Conservation (phyloP, 116 monocot species). For the Cymodocea nodosa region DNA sequence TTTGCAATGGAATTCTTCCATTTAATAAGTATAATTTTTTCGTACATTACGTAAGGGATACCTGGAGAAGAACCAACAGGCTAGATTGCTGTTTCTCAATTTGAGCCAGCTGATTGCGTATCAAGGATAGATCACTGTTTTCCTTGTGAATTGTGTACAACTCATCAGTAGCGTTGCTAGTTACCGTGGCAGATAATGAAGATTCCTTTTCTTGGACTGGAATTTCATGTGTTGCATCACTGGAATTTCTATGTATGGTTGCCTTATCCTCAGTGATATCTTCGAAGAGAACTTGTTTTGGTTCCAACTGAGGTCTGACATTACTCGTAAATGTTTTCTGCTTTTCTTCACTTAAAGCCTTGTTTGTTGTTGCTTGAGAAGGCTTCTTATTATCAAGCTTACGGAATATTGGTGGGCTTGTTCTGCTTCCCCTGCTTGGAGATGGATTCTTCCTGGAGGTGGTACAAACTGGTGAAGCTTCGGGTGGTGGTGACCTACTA, state of each 20-base stretch:
- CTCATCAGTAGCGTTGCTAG: conserved; percentile 17
- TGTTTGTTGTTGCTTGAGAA: conserved; percentile 14
- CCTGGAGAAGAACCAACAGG: conserved; percentile 88
- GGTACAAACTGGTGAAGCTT: conserved; percentile 24
- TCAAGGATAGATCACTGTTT: conserved; percentile 41
- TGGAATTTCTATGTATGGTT: conserved; percentile 18
- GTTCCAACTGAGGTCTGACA: conserved; percentile 22
- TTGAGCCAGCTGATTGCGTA: conserved; percentile 82
- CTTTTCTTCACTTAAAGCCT: conserved; percentile 23
- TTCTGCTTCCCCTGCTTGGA: conserved; percentile 15
- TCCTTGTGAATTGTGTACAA: conserved; percentile 34
- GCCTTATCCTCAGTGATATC: conserved; percentile 39
- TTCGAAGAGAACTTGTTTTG: conserved; percentile 29
- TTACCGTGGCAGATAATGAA: conserved; percentile 15
- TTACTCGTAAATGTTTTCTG: conserved; percentile 10
- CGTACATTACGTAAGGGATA: conserved; percentile 11
- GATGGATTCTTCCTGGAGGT: conserved; percentile 17
- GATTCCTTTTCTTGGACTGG: conserved; percentile 33
- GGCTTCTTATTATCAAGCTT: conserved; percentile 15
- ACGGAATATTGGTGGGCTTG: conserved; percentile 15
- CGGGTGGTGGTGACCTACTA: conserved; percentile 54
- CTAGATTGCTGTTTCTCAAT: conserved; percentile 87
- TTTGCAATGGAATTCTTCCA: too few species aligned
- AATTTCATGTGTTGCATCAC: conserved; percentile 30
- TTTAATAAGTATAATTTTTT: too few species aligned